Percentiles rank a stretch among this genome's conserved stretches.
phyloP scores from a whole-genome alignment of 495 filamentous ascomycete genomes.

The Penicillium turbatum region DNA sequence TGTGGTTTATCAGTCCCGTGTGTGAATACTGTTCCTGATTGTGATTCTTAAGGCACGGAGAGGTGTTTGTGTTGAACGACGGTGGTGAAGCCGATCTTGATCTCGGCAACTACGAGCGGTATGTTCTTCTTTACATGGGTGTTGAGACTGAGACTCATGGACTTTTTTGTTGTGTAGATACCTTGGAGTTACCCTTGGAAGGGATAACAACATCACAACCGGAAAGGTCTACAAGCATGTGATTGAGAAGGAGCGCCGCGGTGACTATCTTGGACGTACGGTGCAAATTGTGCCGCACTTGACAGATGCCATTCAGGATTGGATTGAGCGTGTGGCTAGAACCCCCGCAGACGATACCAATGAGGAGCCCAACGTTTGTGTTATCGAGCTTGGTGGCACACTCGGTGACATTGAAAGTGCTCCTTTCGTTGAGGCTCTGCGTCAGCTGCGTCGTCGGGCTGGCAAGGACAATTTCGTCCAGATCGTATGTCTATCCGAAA shows the following conservation, averaged over 20 bases:
- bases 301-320: conserved; percentile 85
- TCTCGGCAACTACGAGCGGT: conserved; percentile 93
- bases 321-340: conserved; percentile 81
- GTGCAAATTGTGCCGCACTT: conserved; percentile 93
- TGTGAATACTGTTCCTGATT: neutral
- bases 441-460: conserved; percentile 65
- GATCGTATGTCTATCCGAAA: conserved; percentile 66
- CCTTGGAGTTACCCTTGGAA: conserved; percentile 22
- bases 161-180: conserved; percentile 8
- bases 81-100: conserved; percentile 87
- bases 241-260: conserved; percentile 70
- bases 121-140: conserved; percentile 62
- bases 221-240: conserved; percentile 93
- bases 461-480: conserved; percentile 79
- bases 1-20: conserved; percentile 15
- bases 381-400: conserved; percentile 69
- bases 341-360: conserved; percentile 84
- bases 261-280: conserved; percentile 86
- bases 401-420: conserved; percentile 89
- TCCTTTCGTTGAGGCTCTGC: conserved; percentile 84
- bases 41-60: conserved; percentile 53
- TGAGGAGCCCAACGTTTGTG: conserved; percentile 85
- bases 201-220: conserved; percentile 46
- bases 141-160: conserved; percentile 66
- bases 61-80: conserved; percentile 70